phyloP scores from a whole-genome alignment of 805 yeast species.

The Pichia pseudocactophila region DNA sequence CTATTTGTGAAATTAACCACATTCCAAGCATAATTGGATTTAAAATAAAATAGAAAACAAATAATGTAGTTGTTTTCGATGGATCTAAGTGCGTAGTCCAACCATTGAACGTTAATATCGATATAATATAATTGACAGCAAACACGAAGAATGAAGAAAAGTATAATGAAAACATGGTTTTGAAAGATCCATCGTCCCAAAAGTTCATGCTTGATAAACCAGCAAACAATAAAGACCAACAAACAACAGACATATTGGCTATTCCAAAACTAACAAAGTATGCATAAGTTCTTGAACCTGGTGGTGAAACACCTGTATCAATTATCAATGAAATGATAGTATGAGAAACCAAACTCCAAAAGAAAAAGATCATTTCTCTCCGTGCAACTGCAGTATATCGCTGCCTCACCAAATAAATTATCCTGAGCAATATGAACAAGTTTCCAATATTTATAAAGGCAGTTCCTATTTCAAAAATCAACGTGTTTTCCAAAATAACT shows the following conservation, averaged over 20 bases:
- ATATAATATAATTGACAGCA: slow-evolving; percentile 53
- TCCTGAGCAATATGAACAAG: slow-evolving; percentile 53
- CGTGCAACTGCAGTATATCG: slow-evolving; percentile 95
- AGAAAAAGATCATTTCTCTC: slow-evolving; percentile 70
- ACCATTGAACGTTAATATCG: slow-evolving; percentile 65
- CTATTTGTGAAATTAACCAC: slow-evolving; percentile 59
- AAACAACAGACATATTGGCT: slow-evolving; percentile 63
- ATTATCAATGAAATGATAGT: slow-evolving; percentile 64
- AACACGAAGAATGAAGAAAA: slow-evolving; percentile 48
- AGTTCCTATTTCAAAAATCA: slow-evolving; percentile 81
- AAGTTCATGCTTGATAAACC: slow-evolving; percentile 81
- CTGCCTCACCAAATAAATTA: slow-evolving; percentile 66
- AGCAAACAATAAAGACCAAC: slow-evolving; percentile 58
- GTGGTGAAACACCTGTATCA: slow-evolving; percentile 90
- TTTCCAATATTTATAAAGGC: slow-evolving; percentile 80
- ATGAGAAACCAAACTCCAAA: slow-evolving; percentile 49
- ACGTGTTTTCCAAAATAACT: slow-evolving; percentile 81
- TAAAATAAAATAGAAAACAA: slow-evolving; percentile 59
- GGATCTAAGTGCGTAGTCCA: slow-evolving; percentile 44
- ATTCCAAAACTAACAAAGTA: slow-evolving; percentile 78
- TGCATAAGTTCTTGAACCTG: slow-evolving; percentile 64
- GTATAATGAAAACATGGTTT: slow-evolving; percentile 51
- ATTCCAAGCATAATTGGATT: slow-evolving; percentile 58
- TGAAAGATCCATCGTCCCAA: slow-evolving; percentile 88
- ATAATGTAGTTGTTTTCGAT: slow-evolving; percentile 55